These are phyloP conservation scores for Nicotiana noctiflora DNA, from an alignment of 257 asterid genomes.

Conservation along the genomic window DNA sequence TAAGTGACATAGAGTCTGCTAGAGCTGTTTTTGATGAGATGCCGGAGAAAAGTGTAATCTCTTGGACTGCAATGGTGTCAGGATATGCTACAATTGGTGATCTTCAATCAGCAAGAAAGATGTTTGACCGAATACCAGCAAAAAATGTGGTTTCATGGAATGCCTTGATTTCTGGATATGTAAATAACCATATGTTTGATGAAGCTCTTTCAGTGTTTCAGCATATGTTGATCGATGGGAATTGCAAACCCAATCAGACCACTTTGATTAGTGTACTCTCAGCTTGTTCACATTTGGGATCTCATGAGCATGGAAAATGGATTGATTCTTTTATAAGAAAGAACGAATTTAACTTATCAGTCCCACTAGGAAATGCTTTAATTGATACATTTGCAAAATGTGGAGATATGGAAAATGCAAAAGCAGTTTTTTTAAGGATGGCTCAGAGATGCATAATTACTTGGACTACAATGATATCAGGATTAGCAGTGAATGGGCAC, in stretches of 20 bases:
- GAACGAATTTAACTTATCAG: constrained; percentile 26
- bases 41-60: constrained; percentile 40
- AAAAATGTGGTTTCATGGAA: constrained; percentile 54
- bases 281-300: constrained; percentile 40
- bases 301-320: constrained; percentile 48
- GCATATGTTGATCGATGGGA: constrained; percentile 33
- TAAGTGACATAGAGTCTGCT: constrained; percentile 24
- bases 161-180: constrained; percentile 52
- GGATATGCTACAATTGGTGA: constrained; percentile 36
- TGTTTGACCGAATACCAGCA: constrained; percentile 28
- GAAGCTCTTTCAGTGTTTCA: constrained; percentile 35
- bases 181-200: constrained; percentile 33
- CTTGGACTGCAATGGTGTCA: constrained; percentile 45
- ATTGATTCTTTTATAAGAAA: constrained; percentile 34
- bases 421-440: constrained; percentile 30
- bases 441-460: constrained; percentile 34
- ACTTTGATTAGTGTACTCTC: constrained; percentile 38
- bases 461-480: constrained; percentile 49
- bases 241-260: constrained; percentile 41
- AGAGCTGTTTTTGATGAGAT: constrained; percentile 25
- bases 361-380: constrained; percentile 43
- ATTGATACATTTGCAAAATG: constrained; percentile 51
- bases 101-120: constrained; percentile 24
- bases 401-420: constrained; percentile 45
- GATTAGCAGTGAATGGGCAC: constrained; percentile 38